These are phyloP conservation scores for Aureobasidium uvarum DNA, from an alignment of 2,329 filamentous ascomycete species.

Conservation along the genomic window DNA sequence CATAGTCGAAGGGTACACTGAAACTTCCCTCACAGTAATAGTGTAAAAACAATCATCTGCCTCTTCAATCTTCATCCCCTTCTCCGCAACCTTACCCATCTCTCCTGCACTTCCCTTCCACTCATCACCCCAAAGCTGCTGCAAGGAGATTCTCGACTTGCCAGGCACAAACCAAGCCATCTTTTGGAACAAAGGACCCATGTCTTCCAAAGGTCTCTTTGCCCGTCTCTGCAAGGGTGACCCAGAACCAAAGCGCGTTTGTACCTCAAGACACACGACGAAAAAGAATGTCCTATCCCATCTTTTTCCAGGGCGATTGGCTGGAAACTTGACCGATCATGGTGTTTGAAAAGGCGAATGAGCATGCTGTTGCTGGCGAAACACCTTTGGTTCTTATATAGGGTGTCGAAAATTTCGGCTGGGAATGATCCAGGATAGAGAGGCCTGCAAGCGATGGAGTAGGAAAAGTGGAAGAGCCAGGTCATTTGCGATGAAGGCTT, in stretches of 20 bases:
- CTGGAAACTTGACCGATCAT: constrained; percentile 37
- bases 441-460: constrained; percentile 31
- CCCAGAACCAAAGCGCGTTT: constrained; percentile 51
- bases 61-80: background rate
- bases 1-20: too few species aligned
- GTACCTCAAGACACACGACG: constrained; percentile 32
- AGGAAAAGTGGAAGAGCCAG: constrained; percentile 35
- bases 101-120: constrained; percentile 1
- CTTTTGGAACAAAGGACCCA: constrained; percentile 33
- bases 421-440: constrained; percentile 35
- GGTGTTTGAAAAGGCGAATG: constrained; percentile 38
- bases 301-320: constrained; percentile 31
- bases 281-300: constrained; percentile 34
- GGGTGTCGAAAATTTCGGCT: constrained; percentile 35
- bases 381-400: constrained; percentile 33
- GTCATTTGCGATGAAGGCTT: constrained; percentile 34
- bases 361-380: constrained; percentile 31
- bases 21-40: too few species aligned
- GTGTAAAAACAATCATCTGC: background rate
- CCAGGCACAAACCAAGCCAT: constrained; percentile 32
- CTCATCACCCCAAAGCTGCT: constrained; percentile 4
- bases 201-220: constrained; percentile 45
- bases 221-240: constrained; percentile 72
- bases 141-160: constrained; percentile 10
- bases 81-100: background rate